These are phyloP conservation scores for Leucosporidium creatinivorum DNA, from an alignment of 768 basidiomycete genomes.

Conservation along the genomic window DNA sequence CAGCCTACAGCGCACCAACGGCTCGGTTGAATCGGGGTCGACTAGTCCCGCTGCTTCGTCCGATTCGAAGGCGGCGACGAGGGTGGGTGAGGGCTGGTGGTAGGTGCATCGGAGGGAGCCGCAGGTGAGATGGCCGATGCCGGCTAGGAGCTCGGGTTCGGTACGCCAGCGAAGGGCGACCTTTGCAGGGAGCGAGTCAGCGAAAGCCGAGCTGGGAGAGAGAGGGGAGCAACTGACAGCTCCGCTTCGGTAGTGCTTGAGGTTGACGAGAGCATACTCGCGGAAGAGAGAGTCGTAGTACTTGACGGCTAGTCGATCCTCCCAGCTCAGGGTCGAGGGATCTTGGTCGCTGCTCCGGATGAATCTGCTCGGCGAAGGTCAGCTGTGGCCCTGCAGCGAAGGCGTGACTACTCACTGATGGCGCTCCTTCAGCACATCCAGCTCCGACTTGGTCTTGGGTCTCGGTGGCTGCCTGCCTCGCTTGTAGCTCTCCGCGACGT, in stretches of 20 bases:
- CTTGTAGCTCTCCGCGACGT: conserved; percentile 27
- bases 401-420: conserved; percentile 37
- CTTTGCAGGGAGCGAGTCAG: conserved; percentile 42
- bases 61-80: not conserved
- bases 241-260: conserved; percentile 92
- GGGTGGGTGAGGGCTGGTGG: conserved; percentile 46
- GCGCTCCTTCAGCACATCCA: conserved; percentile 45
- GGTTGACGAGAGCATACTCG: conserved; percentile 83
- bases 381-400: not conserved
- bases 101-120: conserved; percentile 76
- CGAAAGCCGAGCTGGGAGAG: not conserved
- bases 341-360: conserved; percentile 47
- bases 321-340: conserved; percentile 54
- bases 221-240: conserved; percentile 51
- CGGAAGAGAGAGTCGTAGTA: conserved; percentile 83
- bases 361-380: conserved; percentile 52
- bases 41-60: not conserved
- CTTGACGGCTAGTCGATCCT: conserved; percentile 76
- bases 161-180: conserved; percentile 92
- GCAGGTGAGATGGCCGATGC: conserved; percentile 78
- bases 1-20: conserved; percentile 39
- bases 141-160: conserved; percentile 77
- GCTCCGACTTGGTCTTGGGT: conserved; percentile 40
- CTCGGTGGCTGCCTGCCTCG: not conserved
- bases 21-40: conserved; percentile 8